These are phyloP conservation scores for Yamadazyma siamensis DNA, from an alignment of 1,139 yeast species.

Conservation along the genomic window DNA sequence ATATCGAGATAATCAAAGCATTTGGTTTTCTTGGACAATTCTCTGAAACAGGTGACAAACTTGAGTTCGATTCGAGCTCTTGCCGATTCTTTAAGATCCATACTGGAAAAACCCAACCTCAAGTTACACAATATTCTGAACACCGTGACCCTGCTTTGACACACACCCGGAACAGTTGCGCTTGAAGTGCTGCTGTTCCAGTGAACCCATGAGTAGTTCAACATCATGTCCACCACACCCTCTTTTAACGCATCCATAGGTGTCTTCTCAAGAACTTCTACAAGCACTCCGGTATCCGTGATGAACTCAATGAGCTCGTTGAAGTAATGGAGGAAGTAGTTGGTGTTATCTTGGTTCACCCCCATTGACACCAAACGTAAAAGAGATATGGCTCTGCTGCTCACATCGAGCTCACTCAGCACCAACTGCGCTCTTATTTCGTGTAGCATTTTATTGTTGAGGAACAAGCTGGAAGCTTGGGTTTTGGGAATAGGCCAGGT, in stretches of 20 bases:
- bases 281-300: conserved; percentile 27
- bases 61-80: conserved; percentile 20
- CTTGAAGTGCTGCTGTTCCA: conserved; percentile 16
- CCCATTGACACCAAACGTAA: conserved; percentile 16
- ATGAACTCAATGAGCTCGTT: conserved; percentile 32
- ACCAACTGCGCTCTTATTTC: conserved; percentile 10
- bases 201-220: conserved; percentile 37
- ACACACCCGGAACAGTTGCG: not conserved
- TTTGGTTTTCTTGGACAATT: conserved; percentile 15
- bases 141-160: conserved; percentile 25
- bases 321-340: conserved; percentile 29
- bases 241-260: conserved; percentile 12
- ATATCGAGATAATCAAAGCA: conserved; percentile 32
- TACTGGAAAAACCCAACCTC: conserved; percentile 25
- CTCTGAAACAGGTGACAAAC: conserved; percentile 22
- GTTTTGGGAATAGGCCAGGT: conserved; percentile 8
- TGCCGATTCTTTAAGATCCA: conserved; percentile 11
- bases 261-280: conserved; percentile 17
- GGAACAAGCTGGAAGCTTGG: conserved; percentile 4
- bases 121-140: conserved; percentile 33
- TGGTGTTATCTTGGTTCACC: conserved; percentile 21
- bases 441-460: conserved; percentile 9
- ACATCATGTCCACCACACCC: conserved; percentile 27
- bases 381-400: conserved; percentile 12
- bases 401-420: conserved; percentile 6